phyloP scores from a whole-genome alignment of 805 yeast species.

The Sugiyamaella chiloensis region DNA sequence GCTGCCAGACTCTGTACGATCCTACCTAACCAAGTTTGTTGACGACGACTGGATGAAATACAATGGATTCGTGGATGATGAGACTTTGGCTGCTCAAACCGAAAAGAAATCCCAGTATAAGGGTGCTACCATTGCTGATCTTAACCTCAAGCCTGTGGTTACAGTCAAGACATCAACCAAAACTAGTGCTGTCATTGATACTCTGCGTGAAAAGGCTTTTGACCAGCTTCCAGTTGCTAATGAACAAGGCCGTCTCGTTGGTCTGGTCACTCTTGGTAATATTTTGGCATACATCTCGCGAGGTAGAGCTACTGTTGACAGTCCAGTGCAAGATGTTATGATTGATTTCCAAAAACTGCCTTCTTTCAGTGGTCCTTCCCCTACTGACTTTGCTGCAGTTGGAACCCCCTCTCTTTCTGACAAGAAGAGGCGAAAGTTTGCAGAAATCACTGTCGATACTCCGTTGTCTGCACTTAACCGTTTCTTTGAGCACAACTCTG shows the following conservation, averaged over 20 bases:
- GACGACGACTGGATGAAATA: conserved; percentile 89
- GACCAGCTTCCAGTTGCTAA: conserved; percentile 81
- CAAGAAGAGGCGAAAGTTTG: conserved; percentile 63
- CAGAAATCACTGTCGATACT: conserved; percentile 62
- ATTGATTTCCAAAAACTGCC: conserved; percentile 72
- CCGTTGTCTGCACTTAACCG: conserved; percentile 64
- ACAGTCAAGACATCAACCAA: conserved; percentile 61
- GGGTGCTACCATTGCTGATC: conserved; percentile 61
- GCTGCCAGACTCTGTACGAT: conserved; percentile 83
- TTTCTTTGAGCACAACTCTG: conserved; percentile 80
- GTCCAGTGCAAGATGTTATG: conserved; percentile 56
- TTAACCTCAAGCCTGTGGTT: conserved; percentile 76
- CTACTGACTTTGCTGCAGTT: conserved; percentile 35
- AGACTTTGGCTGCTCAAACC: conserved; percentile 38
- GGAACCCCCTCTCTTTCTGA: conserved; percentile 38
- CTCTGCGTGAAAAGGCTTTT: conserved; percentile 71
- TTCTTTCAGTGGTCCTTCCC: conserved; percentile 48
- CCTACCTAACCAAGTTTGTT: conserved; percentile 81
- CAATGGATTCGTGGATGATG: conserved; percentile 66
- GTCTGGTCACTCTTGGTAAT: conserved; percentile 72
- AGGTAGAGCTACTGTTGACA: conserved; percentile 52
- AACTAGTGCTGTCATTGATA: conserved; percentile 61
- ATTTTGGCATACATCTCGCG: conserved; percentile 64
- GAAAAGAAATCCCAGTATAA: conserved; percentile 40
- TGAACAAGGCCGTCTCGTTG: conserved; percentile 57